Conservation (phyloP, 495 filamentous ascomycete species). For the Letharia lupina region DNA sequence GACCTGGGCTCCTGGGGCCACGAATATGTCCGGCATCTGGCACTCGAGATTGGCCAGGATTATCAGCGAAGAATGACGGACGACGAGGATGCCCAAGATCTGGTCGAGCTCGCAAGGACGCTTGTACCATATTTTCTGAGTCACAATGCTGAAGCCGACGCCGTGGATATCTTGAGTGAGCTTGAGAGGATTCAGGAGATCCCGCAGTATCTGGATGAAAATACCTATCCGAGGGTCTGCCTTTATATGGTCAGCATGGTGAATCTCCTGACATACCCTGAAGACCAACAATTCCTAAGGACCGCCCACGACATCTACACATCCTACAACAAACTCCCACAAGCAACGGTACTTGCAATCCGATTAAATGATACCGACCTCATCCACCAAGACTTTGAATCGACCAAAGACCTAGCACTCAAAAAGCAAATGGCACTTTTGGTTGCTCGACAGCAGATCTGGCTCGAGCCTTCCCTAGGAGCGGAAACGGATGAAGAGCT, state of each 20-base stretch:
- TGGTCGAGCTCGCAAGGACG: slow-evolving; percentile 70
- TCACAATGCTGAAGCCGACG: slow-evolving; percentile 96
- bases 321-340: slow-evolving; percentile 79
- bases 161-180: slow-evolving; percentile 92
- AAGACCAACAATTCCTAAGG: slow-evolving; percentile 87
- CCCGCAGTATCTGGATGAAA: slow-evolving; percentile 81
- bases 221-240: slow-evolving; percentile 88
- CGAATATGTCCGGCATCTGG: slow-evolving; percentile 94
- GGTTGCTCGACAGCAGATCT: slow-evolving; percentile 83
- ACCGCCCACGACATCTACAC: slow-evolving; percentile 90
- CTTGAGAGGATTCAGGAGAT: slow-evolving; percentile 93
- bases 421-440: slow-evolving; percentile 95
- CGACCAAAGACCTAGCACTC: slow-evolving; percentile 69
- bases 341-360: slow-evolving; percentile 91
- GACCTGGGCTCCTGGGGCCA: slow-evolving; percentile 98
- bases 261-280: slow-evolving; percentile 89
- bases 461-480: slow-evolving; percentile 57
- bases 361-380: slow-evolving; percentile 78
- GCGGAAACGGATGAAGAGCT: slow-evolving; percentile 62
- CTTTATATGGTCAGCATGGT: slow-evolving; percentile 99
- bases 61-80: slow-evolving; percentile 70
- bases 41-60: slow-evolving; percentile 91
- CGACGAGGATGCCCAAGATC: slow-evolving; percentile 55
- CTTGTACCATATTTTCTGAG: slow-evolving; percentile 92
- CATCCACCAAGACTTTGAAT: slow-evolving; percentile 68